Evolutionary conservation across 768 basidiomycete genomes (phyloP), one percentile per base, ranked within the genome.

Genomic region (Leccinum barrowsii): DNA sequence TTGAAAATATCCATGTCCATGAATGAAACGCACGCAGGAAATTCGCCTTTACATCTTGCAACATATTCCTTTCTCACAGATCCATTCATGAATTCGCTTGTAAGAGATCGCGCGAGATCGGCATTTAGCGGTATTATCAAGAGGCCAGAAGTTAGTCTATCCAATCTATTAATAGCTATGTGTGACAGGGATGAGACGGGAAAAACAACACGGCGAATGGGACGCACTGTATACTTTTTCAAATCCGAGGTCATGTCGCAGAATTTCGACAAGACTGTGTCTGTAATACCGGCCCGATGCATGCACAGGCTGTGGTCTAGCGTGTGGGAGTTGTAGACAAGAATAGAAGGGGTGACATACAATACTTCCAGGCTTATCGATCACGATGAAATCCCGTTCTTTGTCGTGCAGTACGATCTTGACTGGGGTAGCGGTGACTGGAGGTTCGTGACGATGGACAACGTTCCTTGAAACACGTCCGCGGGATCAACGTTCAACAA

Each of bases 361-460:
- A 69, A 98, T 92, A 70, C 90, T 91, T 34, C 96, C 96, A 3
- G 96, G 96, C 78, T 99, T 99, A 68, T 98, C 89, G 28, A 99
- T 89, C 13, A 98, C 90, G 35, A 98, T 84, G 60, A 96, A 94
- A 61, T 88, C 82, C 22, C 87, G 84, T 63, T 91, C 85, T 13
- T 77, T 78, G 69, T 98, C 93, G 57, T 87, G 85, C 52, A 86
- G 78, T 4, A 98, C 73, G 37, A 98, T 80, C 61, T 86, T 83
- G 55, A 98, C 85, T 2, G 91, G 90, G 4, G 80, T 89, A 2
- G 88, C 85, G 1, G 94, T 87, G 4, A 99, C 88, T 3, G 97
- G 94, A 5, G 97, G 97, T 74, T 99, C 97, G 70, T 99, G 97
- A n/a, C 94, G 81, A 73, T 95, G 93, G 13, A 95, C 92, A 13